phyloP scores from a whole-genome alignment of 345 rosid genomes.

The Eucalyptus sp. region DNA sequence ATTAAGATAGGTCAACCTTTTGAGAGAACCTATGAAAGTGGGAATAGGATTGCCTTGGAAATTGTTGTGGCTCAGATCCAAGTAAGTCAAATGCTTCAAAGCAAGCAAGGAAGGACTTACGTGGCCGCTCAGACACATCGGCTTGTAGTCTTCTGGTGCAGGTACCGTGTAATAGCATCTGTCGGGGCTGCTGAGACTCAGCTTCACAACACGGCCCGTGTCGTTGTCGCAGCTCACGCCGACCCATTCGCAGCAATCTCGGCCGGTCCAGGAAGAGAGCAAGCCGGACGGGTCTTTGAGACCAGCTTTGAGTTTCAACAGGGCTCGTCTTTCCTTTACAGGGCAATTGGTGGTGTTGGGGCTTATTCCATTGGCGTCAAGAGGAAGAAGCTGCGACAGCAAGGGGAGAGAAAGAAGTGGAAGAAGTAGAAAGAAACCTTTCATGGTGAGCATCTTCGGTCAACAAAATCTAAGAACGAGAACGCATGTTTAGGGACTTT shows the following conservation, averaged over 20 bases:
- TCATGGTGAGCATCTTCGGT: neutral
- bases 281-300: conserved; percentile 4
- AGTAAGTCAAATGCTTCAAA: neutral
- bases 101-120: conserved; percentile 3
- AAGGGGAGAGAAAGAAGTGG: neutral
- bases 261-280: neutral
- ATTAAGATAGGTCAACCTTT: conserved; percentile 2
- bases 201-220: neutral
- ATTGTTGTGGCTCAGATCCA: conserved; percentile 15
- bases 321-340: conserved; percentile 9
- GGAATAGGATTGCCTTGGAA: conserved; percentile 11
- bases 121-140: neutral
- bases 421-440: neutral
- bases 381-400: neutral
- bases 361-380: neutral
- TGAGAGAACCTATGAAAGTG: conserved; percentile 3
- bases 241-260: conserved; percentile 17
- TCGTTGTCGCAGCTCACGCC: conserved; percentile 4
- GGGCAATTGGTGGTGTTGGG: neutral
- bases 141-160: neutral
- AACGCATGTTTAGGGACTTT: too few species aligned
- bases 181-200: conserved; percentile 1
- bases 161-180: neutral
- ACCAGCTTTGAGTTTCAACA: conserved; percentile 3
- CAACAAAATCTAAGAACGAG: neutral